Base-by-base conservation (phyloP, 495 filamentous ascomycete species). In the Mycothermus thermophilus region DNA sequence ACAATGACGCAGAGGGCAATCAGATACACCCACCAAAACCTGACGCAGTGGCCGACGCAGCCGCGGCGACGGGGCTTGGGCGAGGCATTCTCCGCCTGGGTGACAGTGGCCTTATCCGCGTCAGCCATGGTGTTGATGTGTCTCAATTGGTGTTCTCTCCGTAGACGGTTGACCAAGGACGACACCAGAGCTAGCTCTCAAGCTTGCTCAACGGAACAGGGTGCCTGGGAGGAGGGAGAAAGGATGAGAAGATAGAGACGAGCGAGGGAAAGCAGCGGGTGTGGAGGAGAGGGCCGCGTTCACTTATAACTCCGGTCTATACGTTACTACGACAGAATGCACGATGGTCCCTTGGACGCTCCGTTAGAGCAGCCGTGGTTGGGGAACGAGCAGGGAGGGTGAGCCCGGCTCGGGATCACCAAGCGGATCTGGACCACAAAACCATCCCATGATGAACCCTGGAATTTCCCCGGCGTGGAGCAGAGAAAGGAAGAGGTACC, bases 1-100 rank as follows among this genome's bases (percentile, higher is more conserved):
- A 77, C 54, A 15, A 71, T 48, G 20, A 66, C 47, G 36, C 76
- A 51, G 44, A 83, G 57, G 18, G 64, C 47, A 39, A 81, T 64
- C 39, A 82, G 46, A 50, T 82, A 69, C 44, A 64, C 54, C 82
- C 80, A 87, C 81, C 81, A 87, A 44, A 72, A 83, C 43, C 62
- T 53, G 32, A 34, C 44, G 39, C 58, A 63, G 44, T 70, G 65
- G n/a, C 58, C 53, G 30, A 51, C 40, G 41, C 40, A 51, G 10
- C 46, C 48, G 16, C 51, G 31, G 25, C 34, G 52, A 30, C 46
- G 42, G 26, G 43, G 48, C 48, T 43, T 46, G 12, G 37, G 29
- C 15, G 30, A 32, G 32, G 42, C 38, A 15, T 36, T 38, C 46
- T 52, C 54, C 14, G 39, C 28, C 44, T 54, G 47, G 26, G 35